A percentile compares a stretch with the other conserved stretches of the same genome.
phyloP scores from a whole-genome alignment of 1,284 basidiomycete genomes.

The Mycosarcoma maydis region DNA sequence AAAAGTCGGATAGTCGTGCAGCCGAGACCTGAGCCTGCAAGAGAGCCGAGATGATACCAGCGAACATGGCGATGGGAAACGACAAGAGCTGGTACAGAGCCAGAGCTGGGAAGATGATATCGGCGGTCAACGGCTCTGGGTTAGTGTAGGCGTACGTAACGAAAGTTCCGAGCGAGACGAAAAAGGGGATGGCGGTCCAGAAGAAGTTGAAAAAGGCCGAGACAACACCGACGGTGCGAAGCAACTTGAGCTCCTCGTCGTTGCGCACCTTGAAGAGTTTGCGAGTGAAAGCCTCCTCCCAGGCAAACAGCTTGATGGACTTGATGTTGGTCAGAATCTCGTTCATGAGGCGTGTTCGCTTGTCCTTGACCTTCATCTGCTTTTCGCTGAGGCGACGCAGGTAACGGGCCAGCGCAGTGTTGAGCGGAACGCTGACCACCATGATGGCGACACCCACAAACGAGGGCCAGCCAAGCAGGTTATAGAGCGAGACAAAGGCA shows the following conservation, averaged over 20 bases:
- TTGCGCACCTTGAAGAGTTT: slow-evolving; percentile 77
- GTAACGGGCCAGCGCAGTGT: slow-evolving; percentile 78
- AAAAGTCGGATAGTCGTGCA: slow-evolving; percentile 68
- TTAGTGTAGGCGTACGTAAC: slow-evolving; percentile 80
- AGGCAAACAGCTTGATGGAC: slow-evolving; percentile 64
- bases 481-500: slow-evolving; percentile 74
- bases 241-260: slow-evolving; percentile 77
- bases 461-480: slow-evolving; percentile 80
- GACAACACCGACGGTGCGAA: slow-evolving; percentile 79
- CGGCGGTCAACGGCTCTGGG: slow-evolving; percentile 73
- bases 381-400: slow-evolving; percentile 79
- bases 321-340: slow-evolving; percentile 65
- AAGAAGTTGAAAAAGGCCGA: slow-evolving; percentile 77
- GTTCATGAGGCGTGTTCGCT: slow-evolving; percentile 68
- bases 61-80: slow-evolving; percentile 76
- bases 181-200: slow-evolving; percentile 77
- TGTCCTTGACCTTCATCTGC: slow-evolving; percentile 88
- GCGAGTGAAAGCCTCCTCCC: slow-evolving; percentile 69
- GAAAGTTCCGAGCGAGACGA: slow-evolving; percentile 86
- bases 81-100: slow-evolving; percentile 72
- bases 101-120: slow-evolving; percentile 68
- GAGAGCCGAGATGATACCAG: slow-evolving; percentile 61
- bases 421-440: slow-evolving; percentile 74
- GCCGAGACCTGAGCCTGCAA: slow-evolving; percentile 64
- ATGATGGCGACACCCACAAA: slow-evolving; percentile 85